Conservation (phyloP, 371 early-diverging fungal genomes). For the Saksenaea oblongispora region DNA sequence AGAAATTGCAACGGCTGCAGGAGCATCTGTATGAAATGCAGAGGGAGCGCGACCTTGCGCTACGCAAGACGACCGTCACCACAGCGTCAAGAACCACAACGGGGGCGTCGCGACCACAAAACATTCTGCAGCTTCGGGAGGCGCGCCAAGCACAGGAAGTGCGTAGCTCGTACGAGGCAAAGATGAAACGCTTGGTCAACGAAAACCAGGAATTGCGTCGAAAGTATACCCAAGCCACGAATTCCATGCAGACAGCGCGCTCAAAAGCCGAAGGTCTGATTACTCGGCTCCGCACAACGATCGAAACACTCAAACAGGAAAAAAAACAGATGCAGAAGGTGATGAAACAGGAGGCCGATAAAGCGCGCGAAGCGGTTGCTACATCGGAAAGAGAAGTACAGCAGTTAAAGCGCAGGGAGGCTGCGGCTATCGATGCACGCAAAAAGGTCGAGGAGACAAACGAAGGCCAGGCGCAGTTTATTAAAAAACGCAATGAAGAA, state of each 20-base stretch:
- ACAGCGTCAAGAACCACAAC: not conserved
- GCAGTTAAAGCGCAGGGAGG: constrained; percentile 54
- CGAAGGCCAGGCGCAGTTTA: constrained; percentile 55
- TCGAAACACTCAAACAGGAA: constrained; percentile 64
- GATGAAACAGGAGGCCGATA: constrained; percentile 62
- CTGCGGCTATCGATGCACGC: constrained; percentile 46
- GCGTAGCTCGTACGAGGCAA: constrained; percentile 58
- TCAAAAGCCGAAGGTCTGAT: constrained; percentile 40
- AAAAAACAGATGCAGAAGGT: constrained; percentile 72
- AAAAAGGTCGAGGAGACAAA: constrained; percentile 66
- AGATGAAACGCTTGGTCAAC: constrained; percentile 61
- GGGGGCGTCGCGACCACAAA: constrained; percentile 1
- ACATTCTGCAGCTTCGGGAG: constrained; percentile 25
- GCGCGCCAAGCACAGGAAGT: constrained; percentile 34
- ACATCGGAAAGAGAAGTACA: constrained; percentile 68
- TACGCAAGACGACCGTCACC: constrained; percentile 9
- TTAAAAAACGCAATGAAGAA: constrained; percentile 50
- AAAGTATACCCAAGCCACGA: constrained; percentile 53
- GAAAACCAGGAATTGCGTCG: constrained; percentile 64
- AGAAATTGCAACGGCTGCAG: constrained; percentile 58
- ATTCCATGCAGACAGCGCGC: constrained; percentile 49
- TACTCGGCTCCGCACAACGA: constrained; percentile 37
- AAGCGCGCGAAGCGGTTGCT: constrained; percentile 55
- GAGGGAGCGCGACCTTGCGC: constrained; percentile 57
- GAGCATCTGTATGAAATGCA: constrained; percentile 56